Evolutionary conservation across 73 alveolate species (phyloP).

Genomic region (Tetrahymena elliotti): DNA sequence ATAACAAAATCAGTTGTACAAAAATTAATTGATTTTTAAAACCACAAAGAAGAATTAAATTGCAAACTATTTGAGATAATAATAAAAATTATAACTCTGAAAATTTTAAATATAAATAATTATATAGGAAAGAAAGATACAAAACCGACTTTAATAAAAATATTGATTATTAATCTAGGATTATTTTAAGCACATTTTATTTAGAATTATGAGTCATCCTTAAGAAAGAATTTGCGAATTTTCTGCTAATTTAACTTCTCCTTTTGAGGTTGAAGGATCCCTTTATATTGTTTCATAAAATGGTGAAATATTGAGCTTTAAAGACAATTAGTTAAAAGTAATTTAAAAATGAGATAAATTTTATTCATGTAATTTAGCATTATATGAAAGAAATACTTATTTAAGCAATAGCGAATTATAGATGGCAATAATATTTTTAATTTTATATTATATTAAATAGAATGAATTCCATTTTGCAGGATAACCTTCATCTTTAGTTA

Average conservation of each 20-base stretch:
- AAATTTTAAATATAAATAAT: neutral
- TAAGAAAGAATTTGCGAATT: conserved; percentile 36
- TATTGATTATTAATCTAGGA: neutral
- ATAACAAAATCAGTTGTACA: neutral
- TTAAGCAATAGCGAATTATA: neutral
- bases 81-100: neutral
- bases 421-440: neutral
- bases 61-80: neutral
- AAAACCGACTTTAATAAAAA: neutral
- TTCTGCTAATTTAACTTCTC: conserved; percentile 15
- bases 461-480: conserved; percentile 25
- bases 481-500: conserved; percentile 16
- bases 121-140: neutral
- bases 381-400: neutral
- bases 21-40: neutral
- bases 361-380: neutral
- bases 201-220: conserved; percentile 17
- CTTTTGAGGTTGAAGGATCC: conserved; percentile 15
- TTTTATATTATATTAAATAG: neutral
- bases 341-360: neutral
- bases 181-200: neutral
- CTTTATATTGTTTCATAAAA: conserved; percentile 26
- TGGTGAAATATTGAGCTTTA: conserved; percentile 23
- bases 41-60: neutral
- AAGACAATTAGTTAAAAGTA: neutral